These are phyloP conservation scores for Ophiostoma sp. DNA, from an alignment of 2,329 filamentous ascomycete genomes.

Conservation along the genomic window DNA sequence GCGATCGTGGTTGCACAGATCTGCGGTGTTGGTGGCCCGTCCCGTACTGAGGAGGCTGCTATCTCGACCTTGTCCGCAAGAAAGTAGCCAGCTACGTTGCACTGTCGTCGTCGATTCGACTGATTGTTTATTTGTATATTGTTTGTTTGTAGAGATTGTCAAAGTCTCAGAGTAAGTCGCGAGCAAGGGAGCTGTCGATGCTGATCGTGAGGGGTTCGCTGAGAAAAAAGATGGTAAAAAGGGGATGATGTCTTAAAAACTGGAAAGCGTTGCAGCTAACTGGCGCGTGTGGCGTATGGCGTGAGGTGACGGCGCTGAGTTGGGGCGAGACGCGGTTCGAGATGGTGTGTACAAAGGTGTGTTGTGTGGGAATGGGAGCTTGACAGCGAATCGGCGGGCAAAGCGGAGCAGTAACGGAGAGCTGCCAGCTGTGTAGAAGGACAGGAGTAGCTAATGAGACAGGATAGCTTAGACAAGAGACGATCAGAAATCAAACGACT, in stretches of 20 bases:
- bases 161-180: background rate
- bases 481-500: background rate
- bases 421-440: background rate
- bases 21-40: background rate
- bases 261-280: background rate
- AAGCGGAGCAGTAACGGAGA: background rate
- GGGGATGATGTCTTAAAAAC: constrained; percentile 1
- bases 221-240: background rate
- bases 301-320: background rate
- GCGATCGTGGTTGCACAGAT: constrained; percentile 6
- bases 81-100: background rate
- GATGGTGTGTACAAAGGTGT: background rate
- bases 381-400: constrained; percentile 16
- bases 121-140: background rate
- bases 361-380: background rate
- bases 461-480: background rate
- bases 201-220: constrained; percentile 8
- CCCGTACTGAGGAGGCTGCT: background rate
- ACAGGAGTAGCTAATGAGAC: background rate
- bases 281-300: background rate
- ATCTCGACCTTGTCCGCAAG: background rate
- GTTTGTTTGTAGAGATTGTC: background rate
- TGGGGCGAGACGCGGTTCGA: constrained; percentile 16
- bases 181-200: background rate
- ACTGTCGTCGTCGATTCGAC: too few species aligned